Conservation (phyloP, 1,284 basidiomycete genomes). For the Hymenochaete sp. region DNA sequence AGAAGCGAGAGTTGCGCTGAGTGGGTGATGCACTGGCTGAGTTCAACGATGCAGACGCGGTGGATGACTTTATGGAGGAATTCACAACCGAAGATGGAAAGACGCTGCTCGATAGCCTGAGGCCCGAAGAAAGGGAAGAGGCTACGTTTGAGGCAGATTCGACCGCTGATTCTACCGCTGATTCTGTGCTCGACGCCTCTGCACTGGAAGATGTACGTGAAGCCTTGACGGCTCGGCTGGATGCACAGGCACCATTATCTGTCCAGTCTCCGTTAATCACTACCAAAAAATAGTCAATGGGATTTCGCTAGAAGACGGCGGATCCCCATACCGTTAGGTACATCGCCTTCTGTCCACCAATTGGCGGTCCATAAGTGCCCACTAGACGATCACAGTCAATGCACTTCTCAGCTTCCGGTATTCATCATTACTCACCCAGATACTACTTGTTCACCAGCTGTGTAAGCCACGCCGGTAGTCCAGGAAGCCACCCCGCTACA, state of each 20-base stretch:
- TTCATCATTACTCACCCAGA: constrained; percentile 5
- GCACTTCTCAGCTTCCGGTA: constrained; percentile 13
- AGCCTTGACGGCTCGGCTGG: too few species aligned
- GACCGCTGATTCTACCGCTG: background rate
- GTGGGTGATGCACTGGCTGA: background rate
- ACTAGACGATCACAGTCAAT: constrained; percentile 9
- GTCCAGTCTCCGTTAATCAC: constrained; percentile 10
- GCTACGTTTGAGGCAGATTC: too few species aligned
- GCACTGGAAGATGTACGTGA: too few species aligned
- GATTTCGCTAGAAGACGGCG: background rate
- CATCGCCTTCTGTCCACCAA: constrained; percentile 53
- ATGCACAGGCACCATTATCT: constrained; percentile 13
- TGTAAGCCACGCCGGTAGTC: constrained; percentile 33
- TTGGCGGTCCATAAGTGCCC: constrained; percentile 44
- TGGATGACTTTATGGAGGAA: too few species aligned
- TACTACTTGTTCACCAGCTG: background rate
- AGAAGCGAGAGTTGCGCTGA: background rate
- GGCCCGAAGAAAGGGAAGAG: too few species aligned
- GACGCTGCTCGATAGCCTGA: too few species aligned
- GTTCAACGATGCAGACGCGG: background rate
- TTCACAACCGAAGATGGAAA: too few species aligned
- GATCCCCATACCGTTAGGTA: constrained; percentile 33
- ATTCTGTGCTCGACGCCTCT: background rate
- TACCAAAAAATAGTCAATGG: background rate
- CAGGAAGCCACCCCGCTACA: constrained; percentile 44